Conservation (phyloP, 2,329 filamentous ascomycete species). For the Dactylellina drechsleri region DNA sequence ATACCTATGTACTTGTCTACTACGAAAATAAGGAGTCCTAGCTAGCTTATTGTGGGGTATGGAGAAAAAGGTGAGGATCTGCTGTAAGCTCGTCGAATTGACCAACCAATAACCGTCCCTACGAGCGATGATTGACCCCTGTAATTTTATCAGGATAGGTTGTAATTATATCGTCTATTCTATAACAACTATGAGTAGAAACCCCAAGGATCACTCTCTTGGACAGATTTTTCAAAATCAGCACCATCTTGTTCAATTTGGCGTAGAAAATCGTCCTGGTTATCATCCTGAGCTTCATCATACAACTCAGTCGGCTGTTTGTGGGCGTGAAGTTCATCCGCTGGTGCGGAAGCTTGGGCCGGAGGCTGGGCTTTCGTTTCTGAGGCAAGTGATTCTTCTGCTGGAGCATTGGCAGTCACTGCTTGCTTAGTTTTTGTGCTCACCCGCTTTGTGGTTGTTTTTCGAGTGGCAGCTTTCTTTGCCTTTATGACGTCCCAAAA, state of each 20-base stretch:
- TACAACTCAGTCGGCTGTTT: conserved; percentile 31
- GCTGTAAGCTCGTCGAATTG: conserved; percentile 1
- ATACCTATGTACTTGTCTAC: too few relatives aligned
- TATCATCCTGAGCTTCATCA: conserved; percentile 41
- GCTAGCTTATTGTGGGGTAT: conserved; percentile 53
- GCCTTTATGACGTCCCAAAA: conserved; percentile 15
- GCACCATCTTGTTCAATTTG: conserved; percentile 52
- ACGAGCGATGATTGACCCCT: neutral
- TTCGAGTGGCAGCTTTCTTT: conserved; percentile 45
- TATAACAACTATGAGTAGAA: conserved; percentile 36
- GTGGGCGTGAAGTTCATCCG: conserved; percentile 18
- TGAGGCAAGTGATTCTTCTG: conserved; percentile 17
- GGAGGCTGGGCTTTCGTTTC: conserved; percentile 14
- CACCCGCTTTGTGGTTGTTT: conserved; percentile 41
- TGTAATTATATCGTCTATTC: neutral
- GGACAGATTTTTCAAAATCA: conserved; percentile 47
- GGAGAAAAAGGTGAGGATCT: conserved; percentile 14
- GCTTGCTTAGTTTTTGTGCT: conserved; percentile 46
- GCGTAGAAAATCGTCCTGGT: conserved; percentile 49
- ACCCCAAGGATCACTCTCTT: conserved; percentile 46
- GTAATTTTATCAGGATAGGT: neutral
- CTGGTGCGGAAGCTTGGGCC: conserved; percentile 1
- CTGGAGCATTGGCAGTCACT: neutral
- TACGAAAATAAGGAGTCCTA: conserved; percentile 2
- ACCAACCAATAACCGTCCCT: conserved; percentile 16